A percentile compares a stretch with the other conserved stretches of the same genome.
Evolutionary conservation across 2,329 filamentous ascomycete species (phyloP).

Genomic region (Zasmidium cellare): DNA sequence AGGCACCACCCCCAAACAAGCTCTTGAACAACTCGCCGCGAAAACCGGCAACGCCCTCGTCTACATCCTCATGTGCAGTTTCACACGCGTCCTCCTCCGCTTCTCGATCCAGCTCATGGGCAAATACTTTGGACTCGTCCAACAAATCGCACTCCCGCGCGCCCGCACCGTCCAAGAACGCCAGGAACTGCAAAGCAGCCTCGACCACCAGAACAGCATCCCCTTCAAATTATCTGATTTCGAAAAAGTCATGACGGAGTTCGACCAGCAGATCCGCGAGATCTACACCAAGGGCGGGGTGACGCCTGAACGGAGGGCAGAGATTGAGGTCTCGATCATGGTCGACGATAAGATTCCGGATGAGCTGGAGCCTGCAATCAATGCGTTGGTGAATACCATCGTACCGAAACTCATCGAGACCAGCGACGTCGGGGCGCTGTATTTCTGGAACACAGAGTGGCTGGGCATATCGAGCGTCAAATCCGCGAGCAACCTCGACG

Average conservation of each 20-base stretch:
- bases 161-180: slow-evolving; percentile 55
- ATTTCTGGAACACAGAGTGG: slow-evolving; percentile 70
- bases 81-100: slow-evolving; percentile 70
- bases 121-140: slow-evolving; percentile 26
- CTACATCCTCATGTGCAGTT: slow-evolving; percentile 68
- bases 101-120: slow-evolving; percentile 65
- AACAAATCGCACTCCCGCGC: slow-evolving; percentile 17
- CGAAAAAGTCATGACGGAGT: slow-evolving; percentile 53
- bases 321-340: slow-evolving; percentile 55
- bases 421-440: slow-evolving; percentile 67
- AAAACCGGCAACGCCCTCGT: slow-evolving; percentile 29
- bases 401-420: slow-evolving; percentile 59
- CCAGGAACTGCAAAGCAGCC: slow-evolving; percentile 53
- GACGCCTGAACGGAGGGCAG: slow-evolving; percentile 46
- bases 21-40: slow-evolving; percentile 22
- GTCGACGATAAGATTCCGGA: slow-evolving; percentile 54
- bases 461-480: slow-evolving; percentile 49
- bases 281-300: slow-evolving; percentile 54
- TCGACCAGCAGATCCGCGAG: slow-evolving; percentile 65
- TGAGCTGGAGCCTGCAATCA: slow-evolving; percentile 50
- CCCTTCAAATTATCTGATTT: slow-evolving; percentile 49
- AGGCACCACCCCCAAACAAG: slow-evolving; percentile 11
- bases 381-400: slow-evolving; percentile 48
- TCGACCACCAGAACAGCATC: slow-evolving; percentile 49
- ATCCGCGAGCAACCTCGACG: slow-evolving; percentile 55